These are phyloP conservation scores for Saccharomycopsis sp. DNA, from an alignment of 805 yeast genomes.

Conservation along the genomic window DNA sequence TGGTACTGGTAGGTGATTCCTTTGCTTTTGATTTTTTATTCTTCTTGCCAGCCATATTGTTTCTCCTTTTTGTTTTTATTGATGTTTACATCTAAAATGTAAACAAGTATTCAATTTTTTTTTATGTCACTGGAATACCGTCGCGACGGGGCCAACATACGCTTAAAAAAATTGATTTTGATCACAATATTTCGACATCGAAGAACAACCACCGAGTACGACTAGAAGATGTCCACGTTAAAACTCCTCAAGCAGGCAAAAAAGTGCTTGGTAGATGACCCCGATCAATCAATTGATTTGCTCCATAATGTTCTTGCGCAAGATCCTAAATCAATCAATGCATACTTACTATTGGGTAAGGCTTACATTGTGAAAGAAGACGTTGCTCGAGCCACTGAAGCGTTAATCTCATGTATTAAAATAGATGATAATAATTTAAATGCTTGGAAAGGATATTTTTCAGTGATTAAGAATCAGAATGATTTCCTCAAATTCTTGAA, in stretches of 20 bases:
- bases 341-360: slow-evolving; percentile 66
- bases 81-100: not conserved
- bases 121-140: not conserved
- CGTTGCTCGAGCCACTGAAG: slow-evolving; percentile 32
- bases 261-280: slow-evolving; percentile 47
- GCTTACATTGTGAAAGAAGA: slow-evolving; percentile 44
- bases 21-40: not conserved
- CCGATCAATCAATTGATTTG: slow-evolving; percentile 52
- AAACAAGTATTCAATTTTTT: not conserved
- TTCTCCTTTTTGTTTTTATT: too few relatives aligned
- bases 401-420: slow-evolving; percentile 44
- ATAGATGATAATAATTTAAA: slow-evolving; percentile 44
- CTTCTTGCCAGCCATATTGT: slow-evolving; percentile 3
- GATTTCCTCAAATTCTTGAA: slow-evolving; percentile 41
- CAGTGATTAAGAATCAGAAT: slow-evolving; percentile 33
- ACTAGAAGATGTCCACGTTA: not conserved
- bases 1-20: too few relatives aligned
- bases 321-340: slow-evolving; percentile 57
- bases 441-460: slow-evolving; percentile 80
- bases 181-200: not conserved
- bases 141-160: not conserved
- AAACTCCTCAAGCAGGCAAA: slow-evolving; percentile 41
- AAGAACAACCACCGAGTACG: not conserved
- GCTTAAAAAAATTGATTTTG: not conserved
- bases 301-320: slow-evolving; percentile 47